Evolutionary conservation across 306 rosid species (phyloP).

Genomic region (Trifolium dubium): DNA sequence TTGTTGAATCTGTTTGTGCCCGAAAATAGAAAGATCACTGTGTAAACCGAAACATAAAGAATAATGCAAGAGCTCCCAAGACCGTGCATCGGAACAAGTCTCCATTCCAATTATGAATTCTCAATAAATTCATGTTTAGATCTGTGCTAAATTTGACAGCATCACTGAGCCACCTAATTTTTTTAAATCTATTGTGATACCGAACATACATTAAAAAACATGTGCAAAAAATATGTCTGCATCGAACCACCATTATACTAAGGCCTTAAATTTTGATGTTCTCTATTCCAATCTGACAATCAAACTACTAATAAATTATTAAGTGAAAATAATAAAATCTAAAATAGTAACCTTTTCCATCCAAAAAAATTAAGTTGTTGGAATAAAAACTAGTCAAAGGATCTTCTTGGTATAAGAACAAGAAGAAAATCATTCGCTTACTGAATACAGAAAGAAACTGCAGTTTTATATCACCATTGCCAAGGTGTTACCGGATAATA

Average conservation of each 20-base stretch:
- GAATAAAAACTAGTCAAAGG: no score
- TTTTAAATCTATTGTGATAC: no score
- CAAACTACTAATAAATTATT: conserved; percentile 7
- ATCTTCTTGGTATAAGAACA: no score
- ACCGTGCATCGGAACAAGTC: background rate
- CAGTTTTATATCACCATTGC: conserved; percentile 35
- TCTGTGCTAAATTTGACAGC: no score
- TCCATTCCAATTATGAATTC: no score
- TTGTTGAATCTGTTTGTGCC: background rate
- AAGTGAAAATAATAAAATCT: background rate
- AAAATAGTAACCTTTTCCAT: conserved; percentile 2
- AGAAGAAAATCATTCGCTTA: conserved; percentile 23
- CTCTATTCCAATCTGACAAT: conserved; percentile 7
- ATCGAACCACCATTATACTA: background rate
- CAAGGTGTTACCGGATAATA: conserved; percentile 29
- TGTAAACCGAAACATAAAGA: no score
- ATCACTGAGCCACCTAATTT: no score
- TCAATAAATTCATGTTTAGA: no score
- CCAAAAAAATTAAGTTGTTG: no score
- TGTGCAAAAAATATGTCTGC: background rate
- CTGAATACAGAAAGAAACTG: conserved; percentile 39
- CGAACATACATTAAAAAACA: no score
- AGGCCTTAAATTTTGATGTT: background rate
- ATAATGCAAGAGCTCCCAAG: no score
- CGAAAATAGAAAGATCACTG: background rate